Conservation (phyloP, 2,329 filamentous ascomycete species). For the Colletotrichum cereale region DNA sequence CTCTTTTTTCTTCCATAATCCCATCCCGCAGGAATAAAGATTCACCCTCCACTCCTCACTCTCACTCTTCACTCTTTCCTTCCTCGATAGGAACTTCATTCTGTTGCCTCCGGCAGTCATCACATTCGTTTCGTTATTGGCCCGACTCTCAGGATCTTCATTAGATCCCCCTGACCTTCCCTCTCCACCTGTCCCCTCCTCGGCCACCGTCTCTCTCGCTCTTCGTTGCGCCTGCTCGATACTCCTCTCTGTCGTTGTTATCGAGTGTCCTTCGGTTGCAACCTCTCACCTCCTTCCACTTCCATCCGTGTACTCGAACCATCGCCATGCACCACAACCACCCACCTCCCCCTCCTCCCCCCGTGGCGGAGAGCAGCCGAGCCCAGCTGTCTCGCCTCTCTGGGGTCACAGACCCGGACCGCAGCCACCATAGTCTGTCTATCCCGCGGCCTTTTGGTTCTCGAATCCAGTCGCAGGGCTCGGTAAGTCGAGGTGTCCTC, state of each 20-base stretch:
- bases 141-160: slow-evolving; percentile 32
- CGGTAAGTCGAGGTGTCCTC: slow-evolving; percentile 11
- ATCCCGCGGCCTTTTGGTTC: slow-evolving; percentile 27
- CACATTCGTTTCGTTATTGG: slow-evolving; percentile 40
- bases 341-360: slow-evolving; percentile 24
- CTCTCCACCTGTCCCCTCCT: background rate
- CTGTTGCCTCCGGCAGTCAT: slow-evolving; percentile 40
- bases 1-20: slow-evolving; percentile 31
- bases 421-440: slow-evolving; percentile 39
- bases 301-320: slow-evolving; percentile 3
- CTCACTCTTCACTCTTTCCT: slow-evolving; percentile 28
- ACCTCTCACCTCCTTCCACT: background rate
- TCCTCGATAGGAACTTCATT: slow-evolving; percentile 30
- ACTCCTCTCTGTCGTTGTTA: slow-evolving; percentile 8
- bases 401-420: slow-evolving; percentile 23
- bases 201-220: slow-evolving; percentile 24
- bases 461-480: slow-evolving; percentile 32
- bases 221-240: slow-evolving; percentile 21
- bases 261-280: slow-evolving; percentile 21
- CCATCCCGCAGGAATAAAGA: slow-evolving; percentile 34
- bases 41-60: slow-evolving; percentile 34
- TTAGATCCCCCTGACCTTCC: slow-evolving; percentile 33
- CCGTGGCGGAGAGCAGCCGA: slow-evolving; percentile 26
- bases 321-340: slow-evolving; percentile 15
- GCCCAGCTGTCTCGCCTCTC: slow-evolving; percentile 16